These are phyloP conservation scores for Claviceps africana DNA, from an alignment of 2,329 filamentous ascomycete genomes.

Conservation along the genomic window DNA sequence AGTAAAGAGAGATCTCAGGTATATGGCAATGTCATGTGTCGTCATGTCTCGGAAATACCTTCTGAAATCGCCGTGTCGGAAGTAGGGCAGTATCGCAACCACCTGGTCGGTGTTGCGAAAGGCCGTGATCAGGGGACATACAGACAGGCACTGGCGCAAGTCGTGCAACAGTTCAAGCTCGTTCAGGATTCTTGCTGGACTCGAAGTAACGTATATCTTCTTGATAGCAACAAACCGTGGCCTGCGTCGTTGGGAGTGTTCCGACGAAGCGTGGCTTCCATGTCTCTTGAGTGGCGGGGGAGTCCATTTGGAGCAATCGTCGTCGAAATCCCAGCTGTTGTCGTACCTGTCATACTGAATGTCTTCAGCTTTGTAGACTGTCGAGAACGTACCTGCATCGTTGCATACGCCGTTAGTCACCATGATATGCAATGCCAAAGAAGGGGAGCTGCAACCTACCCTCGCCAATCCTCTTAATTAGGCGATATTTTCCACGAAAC, in stretches of 20 bases:
- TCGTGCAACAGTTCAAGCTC: conserved; percentile 89
- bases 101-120: conserved; percentile 92
- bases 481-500: conserved; percentile 68
- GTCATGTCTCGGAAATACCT: conserved; percentile 88
- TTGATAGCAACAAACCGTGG: conserved; percentile 88
- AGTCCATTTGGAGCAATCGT: conserved; percentile 51
- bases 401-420: neutral
- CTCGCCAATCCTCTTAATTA: conserved; percentile 96
- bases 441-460: conserved; percentile 34
- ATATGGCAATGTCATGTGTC: conserved; percentile 72
- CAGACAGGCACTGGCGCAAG: conserved; percentile 65
- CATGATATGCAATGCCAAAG: neutral
- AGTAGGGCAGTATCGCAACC: conserved; percentile 87
- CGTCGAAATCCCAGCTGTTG: conserved; percentile 74
- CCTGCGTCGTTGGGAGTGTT: conserved; percentile 16
- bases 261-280: conserved; percentile 19
- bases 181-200: conserved; percentile 83
- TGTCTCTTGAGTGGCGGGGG: conserved; percentile 50
- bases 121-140: conserved; percentile 94
- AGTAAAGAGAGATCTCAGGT: conserved; percentile 77
- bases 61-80: conserved; percentile 87
- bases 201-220: conserved; percentile 98
- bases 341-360: conserved; percentile 68
- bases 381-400: conserved; percentile 80
- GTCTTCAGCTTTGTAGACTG: conserved; percentile 97